Base-by-base conservation (phyloP, 164 flowering plant species). In the Amborella trichopoda region DNA sequence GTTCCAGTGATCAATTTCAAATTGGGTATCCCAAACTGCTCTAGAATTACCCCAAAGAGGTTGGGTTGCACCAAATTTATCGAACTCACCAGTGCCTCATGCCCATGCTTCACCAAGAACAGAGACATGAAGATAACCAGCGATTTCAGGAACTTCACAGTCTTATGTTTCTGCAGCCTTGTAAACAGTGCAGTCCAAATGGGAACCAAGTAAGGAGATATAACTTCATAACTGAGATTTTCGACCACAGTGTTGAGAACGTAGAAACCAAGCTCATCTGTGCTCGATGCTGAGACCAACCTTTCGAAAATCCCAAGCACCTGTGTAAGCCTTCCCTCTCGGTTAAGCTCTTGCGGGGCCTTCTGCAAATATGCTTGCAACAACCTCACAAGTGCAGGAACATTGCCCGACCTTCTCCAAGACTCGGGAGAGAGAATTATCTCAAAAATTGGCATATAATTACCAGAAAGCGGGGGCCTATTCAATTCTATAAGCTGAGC, bases 361-460 rank as follows among this genome's bases (percentile, higher is more conserved):
- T 87, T 87, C 49, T 72, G 85, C 53, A 91, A 84, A 63, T 78
- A 91, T n/a, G 99, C 90, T 62, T 79, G 93, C 36, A 91, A 86
- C 50, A 91, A 65, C 40, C 95, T 82, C 25, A 84, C 99, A 59
- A 91, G 88, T 1, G 96, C 96, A 11, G 96, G 99, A 19, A 77
- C 90, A 66, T 87, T 82, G 9, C 80, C 83, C 38, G 83, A 26
- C 56, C 73, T 71, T 47, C 70, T 74, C 99, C 99, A 91, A 25
- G 72, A 54, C 3, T 82, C 90, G 28, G 90, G 93, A 1, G 58
- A 46, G 21, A 91, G 66, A 38, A 91, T 83, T 38, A 80, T 70
- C 46, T 71, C 63, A 59, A 84, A 91, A 26, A 91, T 72, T 50
- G 68, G 72, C 76, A 83, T 77, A 64, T 91, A 91, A 61, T 26